Conservation (phyloP, 2,329 filamentous ascomycete species). For the Aphanoascus verrucosus region DNA sequence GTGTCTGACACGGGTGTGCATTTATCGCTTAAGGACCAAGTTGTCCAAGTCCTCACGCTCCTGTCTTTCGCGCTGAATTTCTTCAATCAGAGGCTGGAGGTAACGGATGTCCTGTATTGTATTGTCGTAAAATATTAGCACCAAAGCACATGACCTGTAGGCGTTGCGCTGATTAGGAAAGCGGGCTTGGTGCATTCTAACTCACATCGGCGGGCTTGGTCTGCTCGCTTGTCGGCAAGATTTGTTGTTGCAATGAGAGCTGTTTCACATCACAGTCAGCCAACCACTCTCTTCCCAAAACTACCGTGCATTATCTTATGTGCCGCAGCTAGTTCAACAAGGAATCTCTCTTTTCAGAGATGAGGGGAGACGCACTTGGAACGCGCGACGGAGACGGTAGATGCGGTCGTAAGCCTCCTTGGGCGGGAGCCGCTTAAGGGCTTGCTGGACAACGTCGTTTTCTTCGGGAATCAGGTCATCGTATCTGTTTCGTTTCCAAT, state of each 20-base stretch:
- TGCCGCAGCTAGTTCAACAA: neutral
- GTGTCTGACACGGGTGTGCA: too few species aligned
- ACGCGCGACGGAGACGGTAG: slow-evolving; percentile 89
- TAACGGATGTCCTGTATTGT: slow-evolving; percentile 52
- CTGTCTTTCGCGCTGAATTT: slow-evolving; percentile 56
- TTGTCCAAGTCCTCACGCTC: slow-evolving; percentile 60
- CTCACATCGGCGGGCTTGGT: slow-evolving; percentile 57
- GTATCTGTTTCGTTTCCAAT: slow-evolving; percentile 47
- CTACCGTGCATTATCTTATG: neutral
- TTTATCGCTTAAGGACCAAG: slow-evolving; percentile 44
- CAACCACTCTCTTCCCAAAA: neutral
- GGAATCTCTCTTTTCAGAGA: neutral
- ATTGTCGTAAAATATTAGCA: slow-evolving; percentile 19
- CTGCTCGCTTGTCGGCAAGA: slow-evolving; percentile 55
- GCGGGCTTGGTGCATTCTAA: slow-evolving; percentile 7
- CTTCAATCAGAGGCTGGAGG: slow-evolving; percentile 55
- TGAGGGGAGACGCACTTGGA: slow-evolving; percentile 53
- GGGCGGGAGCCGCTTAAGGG: slow-evolving; percentile 78
- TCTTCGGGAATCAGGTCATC: slow-evolving; percentile 95
- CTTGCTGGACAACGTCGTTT: slow-evolving; percentile 71
- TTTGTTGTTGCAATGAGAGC: slow-evolving; percentile 39
- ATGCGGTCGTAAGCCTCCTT: slow-evolving; percentile 94
- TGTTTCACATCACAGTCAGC: neutral
- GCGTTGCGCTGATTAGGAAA: neutral
- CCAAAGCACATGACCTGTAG: neutral